Conservation (phyloP, 2,329 filamentous ascomycete genomes). For the Alternaria sp. region DNA sequence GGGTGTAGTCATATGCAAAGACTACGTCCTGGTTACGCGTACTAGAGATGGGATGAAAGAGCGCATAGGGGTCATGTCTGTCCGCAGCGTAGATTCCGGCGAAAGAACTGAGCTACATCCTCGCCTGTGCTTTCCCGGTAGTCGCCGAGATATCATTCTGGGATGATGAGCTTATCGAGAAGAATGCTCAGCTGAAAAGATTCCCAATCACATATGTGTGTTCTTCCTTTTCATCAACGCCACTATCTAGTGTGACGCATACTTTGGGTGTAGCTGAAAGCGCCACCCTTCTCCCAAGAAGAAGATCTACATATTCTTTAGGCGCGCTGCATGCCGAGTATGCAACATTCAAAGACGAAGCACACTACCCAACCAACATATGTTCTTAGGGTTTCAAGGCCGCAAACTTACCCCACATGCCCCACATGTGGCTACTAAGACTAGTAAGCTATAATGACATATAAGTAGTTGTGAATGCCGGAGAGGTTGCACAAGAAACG, state of each 20-base stretch:
- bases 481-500: not conserved
- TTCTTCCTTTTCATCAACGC: not conserved
- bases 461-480: not conserved
- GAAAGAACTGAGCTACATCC: not conserved
- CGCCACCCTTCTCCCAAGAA: not conserved
- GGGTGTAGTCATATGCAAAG: not conserved
- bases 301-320: not conserved
- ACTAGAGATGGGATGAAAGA: not conserved
- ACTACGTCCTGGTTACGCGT: not conserved
- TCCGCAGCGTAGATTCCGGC: not conserved
- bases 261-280: not conserved
- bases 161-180: not conserved
- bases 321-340: not conserved
- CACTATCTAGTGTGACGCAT: not conserved
- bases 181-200: not conserved
- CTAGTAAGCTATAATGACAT: not conserved
- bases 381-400: not conserved
- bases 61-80: not conserved
- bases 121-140: not conserved
- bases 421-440: slow-evolving; percentile 10
- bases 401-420: slow-evolving; percentile 12
- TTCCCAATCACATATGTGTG: not conserved
- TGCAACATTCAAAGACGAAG: not conserved
- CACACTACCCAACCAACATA: not conserved
- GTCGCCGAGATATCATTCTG: not conserved